phyloP scores from a whole-genome alignment of 2,329 filamentous ascomycete species.

The Blastomyces silverae region DNA sequence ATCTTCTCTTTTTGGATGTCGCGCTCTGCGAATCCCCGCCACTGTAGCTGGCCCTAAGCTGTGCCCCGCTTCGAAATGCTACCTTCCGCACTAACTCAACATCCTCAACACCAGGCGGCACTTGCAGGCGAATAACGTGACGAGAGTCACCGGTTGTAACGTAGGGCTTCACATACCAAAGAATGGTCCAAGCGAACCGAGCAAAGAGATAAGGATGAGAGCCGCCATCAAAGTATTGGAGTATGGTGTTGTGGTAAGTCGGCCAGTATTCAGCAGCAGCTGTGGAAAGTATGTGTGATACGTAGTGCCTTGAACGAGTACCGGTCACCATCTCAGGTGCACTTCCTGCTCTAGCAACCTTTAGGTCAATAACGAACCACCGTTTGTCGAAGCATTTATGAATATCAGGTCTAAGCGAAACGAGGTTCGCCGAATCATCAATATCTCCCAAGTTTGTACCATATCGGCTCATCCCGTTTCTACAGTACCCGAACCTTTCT shows the following conservation, averaged over 20 bases:
- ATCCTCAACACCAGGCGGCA: neutral
- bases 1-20: constrained; percentile 3
- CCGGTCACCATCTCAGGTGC: neutral
- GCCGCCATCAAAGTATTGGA: neutral
- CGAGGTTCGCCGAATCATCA: constrained; percentile 12
- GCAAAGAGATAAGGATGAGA: constrained; percentile 14
- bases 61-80: constrained; percentile 2
- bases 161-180: constrained; percentile 9
- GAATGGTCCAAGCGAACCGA: constrained; percentile 13
- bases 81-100: neutral
- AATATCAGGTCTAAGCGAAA: constrained; percentile 12
- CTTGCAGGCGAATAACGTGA: constrained; percentile 7
- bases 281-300: constrained; percentile 12
- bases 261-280: constrained; percentile 14
- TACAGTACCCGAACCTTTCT: constrained; percentile 5
- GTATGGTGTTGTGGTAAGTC: constrained; percentile 7
- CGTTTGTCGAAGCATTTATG: constrained; percentile 12
- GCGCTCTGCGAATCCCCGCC: constrained; percentile 2
- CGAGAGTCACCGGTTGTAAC: neutral
- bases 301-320: constrained; percentile 1
- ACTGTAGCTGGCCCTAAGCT: constrained; percentile 10
- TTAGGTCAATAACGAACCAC: constrained; percentile 13
- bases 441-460: neutral
- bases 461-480: constrained; percentile 12
- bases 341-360: neutral